Evolutionary conservation across 306 rosid species (phyloP).

Genomic region (Gastrolobium bilobum): DNA sequence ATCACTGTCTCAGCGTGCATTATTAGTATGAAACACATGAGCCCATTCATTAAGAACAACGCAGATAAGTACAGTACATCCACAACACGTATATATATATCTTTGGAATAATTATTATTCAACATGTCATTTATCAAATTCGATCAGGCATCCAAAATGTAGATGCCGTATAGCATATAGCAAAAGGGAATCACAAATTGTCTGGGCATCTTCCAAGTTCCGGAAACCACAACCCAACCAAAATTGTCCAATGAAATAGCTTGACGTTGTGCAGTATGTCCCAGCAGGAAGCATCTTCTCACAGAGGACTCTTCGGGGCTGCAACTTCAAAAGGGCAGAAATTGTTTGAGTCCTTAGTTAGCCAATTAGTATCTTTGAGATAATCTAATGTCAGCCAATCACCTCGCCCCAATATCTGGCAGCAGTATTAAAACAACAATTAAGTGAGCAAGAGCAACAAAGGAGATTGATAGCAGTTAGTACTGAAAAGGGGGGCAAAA

Average conservation of each 20-base stretch:
- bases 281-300: constrained; percentile 56
- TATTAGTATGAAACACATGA: constrained; percentile 30
- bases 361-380: constrained; percentile 64
- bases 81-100: constrained; percentile 42
- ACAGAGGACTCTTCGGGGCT: constrained; percentile 62
- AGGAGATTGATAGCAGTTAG: constrained; percentile 24
- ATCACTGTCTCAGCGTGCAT: constrained; percentile 24
- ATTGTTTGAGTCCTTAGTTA: constrained; percentile 71
- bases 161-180: constrained; percentile 51
- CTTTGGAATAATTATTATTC: constrained; percentile 51
- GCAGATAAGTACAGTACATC: constrained; percentile 42
- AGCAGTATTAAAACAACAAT: constrained; percentile 58
- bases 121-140: constrained; percentile 62
- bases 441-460: constrained; percentile 34
- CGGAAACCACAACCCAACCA: constrained; percentile 64
- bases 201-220: constrained; percentile 55
- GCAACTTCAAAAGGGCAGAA: constrained; percentile 71
- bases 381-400: constrained; percentile 68
- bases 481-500: constrained; percentile 3
- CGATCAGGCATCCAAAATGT: constrained; percentile 52
- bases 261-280: constrained; percentile 44
- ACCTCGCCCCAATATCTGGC: constrained; percentile 81
- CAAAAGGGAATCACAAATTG: constrained; percentile 57
- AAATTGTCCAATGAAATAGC: constrained; percentile 54
- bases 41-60: constrained; percentile 21